Base-by-base conservation (phyloP, 495 filamentous ascomycete species). In the Xylaria bambusicola region DNA sequence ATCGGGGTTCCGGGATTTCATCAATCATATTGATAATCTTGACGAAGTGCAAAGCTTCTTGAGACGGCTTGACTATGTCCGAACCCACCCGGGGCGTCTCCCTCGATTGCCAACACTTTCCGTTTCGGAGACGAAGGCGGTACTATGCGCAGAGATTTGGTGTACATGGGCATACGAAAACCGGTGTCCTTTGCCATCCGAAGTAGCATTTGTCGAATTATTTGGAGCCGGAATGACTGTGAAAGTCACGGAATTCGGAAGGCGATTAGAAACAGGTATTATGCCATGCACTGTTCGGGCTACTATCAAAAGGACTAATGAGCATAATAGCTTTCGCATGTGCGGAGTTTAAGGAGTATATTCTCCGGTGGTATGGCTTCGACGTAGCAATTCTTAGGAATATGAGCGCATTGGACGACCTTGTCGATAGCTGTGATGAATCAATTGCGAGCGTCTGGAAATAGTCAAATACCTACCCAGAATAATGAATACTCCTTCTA, bases 101-200 rank as follows among this genome's bases (percentile, higher is more conserved):
- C 41, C 41, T 47, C 42, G 7, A 17, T 0, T 4, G 6, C 3
- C 2, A 17, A 6, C 10, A 2, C 41, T 56, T 29, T 0, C 13
- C 6, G 5, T 38, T 5, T 4, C 12, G 1, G 3, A 8, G 1
- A 23, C 38, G 2, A 8, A 17, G 0, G 42, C 42, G 10, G 3
- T 38, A 6, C 2, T 56, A 17, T 56, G 53, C 21, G 53, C 41
- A 3, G 53, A 56, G 53, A 56, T 47, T 12, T 56, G 53, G 53
- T 56, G 53, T 24, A 21, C 20, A 20, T 56, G 53, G 53, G 41
- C 29, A 35, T 35, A 24, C 13, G 23, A 18, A 15, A 24, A 35
- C 1, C 53, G 18, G 29, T 24, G 53, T 24, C 7, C 42, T 45
- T 17, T 46, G 3, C 53, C 53, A 36, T 12, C 41, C 7, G 1